A percentile compares a stretch with the other conserved stretches of the same genome.
Evolutionary conservation across 2,329 filamentous ascomycete genomes (phyloP).

Genomic region (Calonectria crousiana): DNA sequence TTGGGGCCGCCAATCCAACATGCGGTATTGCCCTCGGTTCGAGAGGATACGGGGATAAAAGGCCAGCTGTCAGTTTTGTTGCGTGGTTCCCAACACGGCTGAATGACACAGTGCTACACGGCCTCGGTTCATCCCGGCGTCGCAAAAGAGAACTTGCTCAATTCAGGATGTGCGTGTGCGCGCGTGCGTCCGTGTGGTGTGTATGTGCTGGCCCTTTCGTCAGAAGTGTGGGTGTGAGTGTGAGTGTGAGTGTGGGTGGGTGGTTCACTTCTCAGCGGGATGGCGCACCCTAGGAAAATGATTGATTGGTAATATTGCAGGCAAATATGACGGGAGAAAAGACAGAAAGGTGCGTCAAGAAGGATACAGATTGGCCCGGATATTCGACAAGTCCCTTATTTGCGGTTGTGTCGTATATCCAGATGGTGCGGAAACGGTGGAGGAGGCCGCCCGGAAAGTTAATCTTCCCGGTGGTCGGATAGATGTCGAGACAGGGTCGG

Average conservation of each 20-base stretch:
- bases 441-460: constrained; percentile 18
- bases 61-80: not conserved
- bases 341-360: constrained; percentile 19
- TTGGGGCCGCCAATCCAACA: not conserved
- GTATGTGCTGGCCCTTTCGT: constrained; percentile 12
- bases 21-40: not conserved
- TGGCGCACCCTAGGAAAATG: constrained; percentile 24
- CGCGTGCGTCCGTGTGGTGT: constrained; percentile 5
- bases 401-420: not conserved
- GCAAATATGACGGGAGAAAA: constrained; percentile 28
- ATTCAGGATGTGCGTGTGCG: constrained; percentile 6
- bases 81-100: not conserved
- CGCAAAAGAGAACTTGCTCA: constrained; percentile 4
- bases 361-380: constrained; percentile 21
- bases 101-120: constrained; percentile 14
- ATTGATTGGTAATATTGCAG: constrained; percentile 32
- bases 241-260: constrained; percentile 18
- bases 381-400: constrained; percentile 14
- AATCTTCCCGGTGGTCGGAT: not conserved
- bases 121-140: not conserved
- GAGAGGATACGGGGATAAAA: not conserved
- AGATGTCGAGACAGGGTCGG: constrained; percentile 15
- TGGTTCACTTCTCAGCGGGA: constrained; percentile 15
- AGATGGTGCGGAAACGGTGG: not conserved
- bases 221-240: constrained; percentile 25